These are phyloP conservation scores for Cercospora citrullina DNA, from an alignment of 2,329 filamentous ascomycete species.

Conservation along the genomic window DNA sequence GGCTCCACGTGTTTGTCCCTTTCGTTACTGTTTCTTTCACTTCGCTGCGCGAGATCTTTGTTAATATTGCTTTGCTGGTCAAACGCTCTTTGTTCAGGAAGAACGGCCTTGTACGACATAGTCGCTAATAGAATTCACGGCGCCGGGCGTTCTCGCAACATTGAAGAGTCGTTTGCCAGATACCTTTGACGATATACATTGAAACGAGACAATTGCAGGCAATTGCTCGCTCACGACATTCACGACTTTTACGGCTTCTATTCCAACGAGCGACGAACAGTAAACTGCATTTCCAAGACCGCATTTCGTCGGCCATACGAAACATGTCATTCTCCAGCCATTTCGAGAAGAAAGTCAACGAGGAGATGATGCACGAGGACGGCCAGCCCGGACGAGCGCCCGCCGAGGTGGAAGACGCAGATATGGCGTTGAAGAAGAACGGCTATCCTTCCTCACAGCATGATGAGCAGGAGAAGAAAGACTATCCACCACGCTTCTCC, in stretches of 20 bases:
- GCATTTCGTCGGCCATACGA: not conserved
- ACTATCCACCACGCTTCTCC: conserved; percentile 37
- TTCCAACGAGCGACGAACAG: not conserved
- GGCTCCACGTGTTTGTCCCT: not conserved
- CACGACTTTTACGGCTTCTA: conserved; percentile 18
- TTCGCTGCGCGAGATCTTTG: conserved; percentile 14
- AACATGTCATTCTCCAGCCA: conserved; percentile 34
- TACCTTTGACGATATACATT: conserved; percentile 15
- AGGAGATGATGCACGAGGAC: conserved; percentile 37
- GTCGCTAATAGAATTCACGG: conserved; percentile 7
- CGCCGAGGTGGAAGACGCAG: conserved; percentile 23
- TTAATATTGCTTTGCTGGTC: conserved; percentile 21
- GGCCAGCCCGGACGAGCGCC: conserved; percentile 26
- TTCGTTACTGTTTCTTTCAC: conserved; percentile 16
- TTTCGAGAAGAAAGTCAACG: conserved; percentile 39
- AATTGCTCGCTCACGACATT: conserved; percentile 24
- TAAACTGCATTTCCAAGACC: not conserved
- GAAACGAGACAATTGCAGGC: conserved; percentile 17
- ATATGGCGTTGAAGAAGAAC: conserved; percentile 23
- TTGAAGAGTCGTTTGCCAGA: conserved; percentile 9
- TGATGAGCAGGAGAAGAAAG: conserved; percentile 33
- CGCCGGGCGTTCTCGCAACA: conserved; percentile 18
- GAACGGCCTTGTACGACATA: conserved; percentile 9
- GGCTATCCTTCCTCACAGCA: conserved; percentile 10
- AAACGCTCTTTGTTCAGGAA: conserved; percentile 14